Evolutionary conservation across 495 filamentous ascomycete genomes (phyloP).

Genomic region (Penicillium atrosanguineum): DNA sequence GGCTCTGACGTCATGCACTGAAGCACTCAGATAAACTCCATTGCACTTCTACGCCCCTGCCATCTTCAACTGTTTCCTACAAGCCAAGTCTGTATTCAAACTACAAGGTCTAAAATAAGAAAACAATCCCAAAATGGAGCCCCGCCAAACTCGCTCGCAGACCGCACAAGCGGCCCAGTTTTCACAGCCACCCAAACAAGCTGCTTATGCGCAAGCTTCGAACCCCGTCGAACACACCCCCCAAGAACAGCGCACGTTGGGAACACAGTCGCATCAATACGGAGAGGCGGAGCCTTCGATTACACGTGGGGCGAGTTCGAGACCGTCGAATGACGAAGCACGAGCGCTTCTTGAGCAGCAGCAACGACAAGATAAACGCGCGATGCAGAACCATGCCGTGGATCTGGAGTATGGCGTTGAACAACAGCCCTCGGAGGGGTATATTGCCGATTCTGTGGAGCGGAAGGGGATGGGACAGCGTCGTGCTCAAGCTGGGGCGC

Average conservation of each 20-base stretch:
- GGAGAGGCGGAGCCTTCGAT: slow-evolving; percentile 35
- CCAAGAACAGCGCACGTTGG: slow-evolving; percentile 43
- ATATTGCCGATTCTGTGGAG: slow-evolving; percentile 50
- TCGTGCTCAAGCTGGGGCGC: slow-evolving; percentile 38
- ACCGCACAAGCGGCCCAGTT: slow-evolving; percentile 14
- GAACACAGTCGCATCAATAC: slow-evolving; percentile 24
- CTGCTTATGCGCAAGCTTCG: slow-evolving; percentile 45
- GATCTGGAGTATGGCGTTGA: slow-evolving; percentile 56
- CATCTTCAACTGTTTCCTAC: not conserved
- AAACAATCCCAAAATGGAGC: slow-evolving; percentile 12
- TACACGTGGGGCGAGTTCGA: slow-evolving; percentile 36
- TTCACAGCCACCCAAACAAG: slow-evolving; percentile 51
- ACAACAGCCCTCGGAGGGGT: slow-evolving; percentile 51
- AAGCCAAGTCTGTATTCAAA: not conserved
- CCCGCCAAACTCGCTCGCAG: slow-evolving; percentile 3
- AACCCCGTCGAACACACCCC: slow-evolving; percentile 50
- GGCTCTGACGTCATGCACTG: slow-evolving; percentile 20
- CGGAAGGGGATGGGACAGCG: slow-evolving; percentile 34
- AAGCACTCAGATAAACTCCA: slow-evolving; percentile 4
- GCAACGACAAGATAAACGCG: slow-evolving; percentile 13
- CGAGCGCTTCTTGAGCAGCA: slow-evolving; percentile 17
- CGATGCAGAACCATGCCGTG: slow-evolving; percentile 23
- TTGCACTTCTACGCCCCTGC: not conserved
- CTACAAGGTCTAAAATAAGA: not conserved
- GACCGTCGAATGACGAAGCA: slow-evolving; percentile 36